Base-by-base conservation (phyloP, 495 filamentous ascomycete genomes). In the Penicillium simplicissimum region DNA sequence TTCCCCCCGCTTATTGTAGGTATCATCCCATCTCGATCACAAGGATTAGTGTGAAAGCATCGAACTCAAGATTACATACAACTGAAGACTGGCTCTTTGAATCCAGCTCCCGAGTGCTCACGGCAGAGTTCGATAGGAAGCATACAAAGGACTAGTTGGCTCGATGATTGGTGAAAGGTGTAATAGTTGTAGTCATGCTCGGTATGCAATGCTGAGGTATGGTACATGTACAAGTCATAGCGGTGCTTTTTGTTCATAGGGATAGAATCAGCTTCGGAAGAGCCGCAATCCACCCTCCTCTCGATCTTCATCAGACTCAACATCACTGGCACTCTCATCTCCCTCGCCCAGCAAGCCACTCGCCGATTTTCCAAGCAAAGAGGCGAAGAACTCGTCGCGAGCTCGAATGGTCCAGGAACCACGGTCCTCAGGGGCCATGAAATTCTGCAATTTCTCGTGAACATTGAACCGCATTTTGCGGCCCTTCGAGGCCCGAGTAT, bases 381-480 rank as follows among this genome's bases (percentile, higher is more conserved):
- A 90, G 34, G 88, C 88, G 77, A 98, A 97, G 68, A 98, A 87
- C 67, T 96, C 85, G 68, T 92, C 90, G 55, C 91, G 85, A 40
- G 92, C 90, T 55, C 85, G 81, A 55, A 85, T 81, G 52, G 90
- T 89, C 93, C 93, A 97, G 13, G 63, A 71, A 3, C 87, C 82
- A 33, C 90, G 78, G 70, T 96, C 90, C 71, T 96, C 90, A 0
- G 94, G 89, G 33, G 92, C 93, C 93, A 97, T 97, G 71, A 98
- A 98, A 77, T 97, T 97, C 79, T 95, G 90, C 62, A 98, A 74
- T 75, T 97, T 98, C 79, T 98, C 93, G 67, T 98, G 94, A 17
- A 98, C 92, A 49, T 88, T 91, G 75, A 90, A 98, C 47, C 89
- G 79, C 85, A 98, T 84, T 76, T 97, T 98, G 54, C 95, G 80